A percentile compares a stretch with the other conserved stretches of the same genome.
These are phyloP conservation scores for Nicotiana otophora DNA, from an alignment of 257 asterid genomes.

Conservation along the genomic window DNA sequence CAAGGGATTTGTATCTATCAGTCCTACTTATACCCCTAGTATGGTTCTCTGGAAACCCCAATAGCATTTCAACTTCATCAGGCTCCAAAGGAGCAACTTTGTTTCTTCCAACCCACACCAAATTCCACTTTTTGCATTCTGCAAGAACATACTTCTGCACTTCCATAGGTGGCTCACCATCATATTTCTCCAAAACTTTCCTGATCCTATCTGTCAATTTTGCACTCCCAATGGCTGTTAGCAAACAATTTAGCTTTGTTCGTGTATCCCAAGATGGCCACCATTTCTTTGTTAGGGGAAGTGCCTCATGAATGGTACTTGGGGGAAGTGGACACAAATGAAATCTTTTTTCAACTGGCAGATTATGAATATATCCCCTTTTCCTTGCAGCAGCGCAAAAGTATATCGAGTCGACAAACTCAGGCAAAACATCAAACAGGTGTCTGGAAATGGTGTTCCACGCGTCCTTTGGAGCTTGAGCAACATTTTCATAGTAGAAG, in stretches of 20 bases:
- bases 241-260: slow-evolving; percentile 40
- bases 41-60: slow-evolving; percentile 23
- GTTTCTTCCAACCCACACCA: no score
- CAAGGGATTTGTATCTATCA: slow-evolving; percentile 19
- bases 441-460: slow-evolving; percentile 51
- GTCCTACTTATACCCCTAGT: slow-evolving; percentile 60
- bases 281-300: background rate
- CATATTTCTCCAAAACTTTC: slow-evolving; percentile 33
- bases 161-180: slow-evolving; percentile 29
- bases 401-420: slow-evolving; percentile 54
- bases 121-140: slow-evolving; percentile 41
- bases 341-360: slow-evolving; percentile 32
- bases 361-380: slow-evolving; percentile 61
- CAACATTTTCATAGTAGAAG: slow-evolving; percentile 61
- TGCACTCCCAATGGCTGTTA: slow-evolving; percentile 46
- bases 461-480: slow-evolving; percentile 6
- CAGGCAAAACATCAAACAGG: slow-evolving; percentile 44
- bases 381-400: slow-evolving; percentile 49
- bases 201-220: slow-evolving; percentile 42
- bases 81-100: no score
- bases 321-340: background rate
- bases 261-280: background rate
- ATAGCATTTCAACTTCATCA: no score
- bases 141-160: slow-evolving; percentile 34
- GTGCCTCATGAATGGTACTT: background rate